Evolutionary conservation across 2,329 filamentous ascomycete species (phyloP).

Genomic region (Fusarium duplospermum): DNA sequence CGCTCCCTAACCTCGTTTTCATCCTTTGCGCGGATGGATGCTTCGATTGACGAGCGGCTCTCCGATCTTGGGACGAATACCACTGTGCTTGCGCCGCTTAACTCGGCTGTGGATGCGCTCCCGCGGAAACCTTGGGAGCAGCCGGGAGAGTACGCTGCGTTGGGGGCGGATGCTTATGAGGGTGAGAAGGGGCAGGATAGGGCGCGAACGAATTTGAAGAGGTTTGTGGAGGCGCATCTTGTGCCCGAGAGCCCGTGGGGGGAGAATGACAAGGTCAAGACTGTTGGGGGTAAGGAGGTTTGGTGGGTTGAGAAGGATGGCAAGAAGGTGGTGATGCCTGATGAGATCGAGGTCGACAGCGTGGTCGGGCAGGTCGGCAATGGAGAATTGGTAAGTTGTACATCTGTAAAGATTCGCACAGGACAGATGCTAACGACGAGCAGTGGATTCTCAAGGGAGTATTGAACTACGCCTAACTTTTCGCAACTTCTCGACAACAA

Average conservation of each 20-base stretch:
- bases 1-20: slow-evolving; percentile 87
- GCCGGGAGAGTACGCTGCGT: slow-evolving; percentile 74
- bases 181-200: slow-evolving; percentile 80
- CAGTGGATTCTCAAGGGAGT: slow-evolving; percentile 74
- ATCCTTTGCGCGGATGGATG: slow-evolving; percentile 80
- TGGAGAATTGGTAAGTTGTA: slow-evolving; percentile 75
- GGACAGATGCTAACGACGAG: neutral
- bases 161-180: slow-evolving; percentile 79
- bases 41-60: slow-evolving; percentile 75
- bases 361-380: slow-evolving; percentile 84
- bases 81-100: slow-evolving; percentile 88
- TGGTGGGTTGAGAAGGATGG: slow-evolving; percentile 85
- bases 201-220: slow-evolving; percentile 78
- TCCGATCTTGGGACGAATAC: slow-evolving; percentile 75
- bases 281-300: slow-evolving; percentile 71
- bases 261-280: slow-evolving; percentile 73
- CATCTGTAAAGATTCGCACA: no score
- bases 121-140: slow-evolving; percentile 91
- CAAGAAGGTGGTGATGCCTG: slow-evolving; percentile 80
- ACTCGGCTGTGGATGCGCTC: slow-evolving; percentile 80
- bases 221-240: slow-evolving; percentile 89
- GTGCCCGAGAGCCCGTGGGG: slow-evolving; percentile 81
- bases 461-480: slow-evolving; percentile 55
- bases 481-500: neutral
- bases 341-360: slow-evolving; percentile 79